Conservation (phyloP, 176 grass and related monocot species). For the Phoenix dactylifera region DNA sequence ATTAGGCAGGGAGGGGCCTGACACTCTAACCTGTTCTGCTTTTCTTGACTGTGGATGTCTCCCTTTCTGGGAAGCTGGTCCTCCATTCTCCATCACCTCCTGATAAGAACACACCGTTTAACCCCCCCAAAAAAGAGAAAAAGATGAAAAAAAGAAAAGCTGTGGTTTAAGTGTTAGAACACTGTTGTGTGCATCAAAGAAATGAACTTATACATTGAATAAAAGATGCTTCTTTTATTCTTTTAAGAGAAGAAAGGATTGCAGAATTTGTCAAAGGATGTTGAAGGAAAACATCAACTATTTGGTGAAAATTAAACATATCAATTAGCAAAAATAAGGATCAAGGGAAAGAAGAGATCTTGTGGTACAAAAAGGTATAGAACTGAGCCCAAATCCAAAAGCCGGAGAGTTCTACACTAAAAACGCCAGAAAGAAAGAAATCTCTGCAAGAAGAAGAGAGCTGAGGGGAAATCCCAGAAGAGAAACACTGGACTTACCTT, state of each 20-base stretch:
- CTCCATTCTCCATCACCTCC: constrained; percentile 33
- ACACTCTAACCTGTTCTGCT: constrained; percentile 76
- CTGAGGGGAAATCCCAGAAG: constrained; percentile 2
- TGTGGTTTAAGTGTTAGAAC: constrained; percentile 13
- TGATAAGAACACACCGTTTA: constrained; percentile 17
- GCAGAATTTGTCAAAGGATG: background rate
- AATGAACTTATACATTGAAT: background rate
- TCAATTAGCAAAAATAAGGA: no score
- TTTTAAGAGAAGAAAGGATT: background rate
- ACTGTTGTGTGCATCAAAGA: background rate
- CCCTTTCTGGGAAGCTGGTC: constrained; percentile 77
- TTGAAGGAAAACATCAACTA: no score
- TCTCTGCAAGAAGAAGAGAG: background rate
- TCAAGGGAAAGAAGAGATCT: no score
- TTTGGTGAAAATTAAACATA: no score
- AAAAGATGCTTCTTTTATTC: no score
- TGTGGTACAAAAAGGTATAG: no score
- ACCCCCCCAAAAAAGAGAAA: constrained; percentile 4
- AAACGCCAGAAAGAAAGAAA: background rate
- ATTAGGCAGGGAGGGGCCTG: constrained; percentile 24
- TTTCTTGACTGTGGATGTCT: constrained; percentile 67
- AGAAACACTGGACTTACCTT: constrained; percentile 25
- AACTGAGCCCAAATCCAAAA: no score
- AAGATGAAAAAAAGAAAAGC: constrained; percentile 15
- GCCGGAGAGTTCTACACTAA: background rate